A percentile compares a stretch with the other conserved stretches of the same genome.
Evolutionary conservation across 257 asterid species (phyloP).

Genomic region (Nicotiana tabacum): DNA sequence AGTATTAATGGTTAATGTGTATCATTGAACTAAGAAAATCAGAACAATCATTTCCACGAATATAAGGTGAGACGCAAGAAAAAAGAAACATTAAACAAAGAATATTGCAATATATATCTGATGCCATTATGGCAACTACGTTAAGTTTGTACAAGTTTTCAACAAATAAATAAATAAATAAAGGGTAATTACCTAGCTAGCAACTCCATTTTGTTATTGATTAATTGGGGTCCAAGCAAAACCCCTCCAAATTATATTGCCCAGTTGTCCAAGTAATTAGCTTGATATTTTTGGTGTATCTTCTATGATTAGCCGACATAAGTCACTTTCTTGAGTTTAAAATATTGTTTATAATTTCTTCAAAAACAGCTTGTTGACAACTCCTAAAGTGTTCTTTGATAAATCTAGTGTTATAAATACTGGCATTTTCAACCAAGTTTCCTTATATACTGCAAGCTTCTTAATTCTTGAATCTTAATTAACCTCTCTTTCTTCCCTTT

Average conservation of each 20-base stretch:
- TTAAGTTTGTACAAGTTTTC: background rate
- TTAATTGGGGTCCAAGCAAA: background rate
- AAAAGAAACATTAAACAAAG: background rate
- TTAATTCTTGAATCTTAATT: background rate
- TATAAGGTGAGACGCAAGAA: background rate
- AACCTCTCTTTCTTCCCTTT: background rate
- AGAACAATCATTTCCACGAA: background rate
- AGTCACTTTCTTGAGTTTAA: slow-evolving; percentile 31
- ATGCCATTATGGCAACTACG: background rate
- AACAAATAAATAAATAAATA: background rate
- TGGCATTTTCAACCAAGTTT: background rate
- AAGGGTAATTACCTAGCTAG: background rate
- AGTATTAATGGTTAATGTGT: background rate
- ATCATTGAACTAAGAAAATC: background rate
- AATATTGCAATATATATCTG: background rate
- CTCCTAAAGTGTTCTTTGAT: background rate
- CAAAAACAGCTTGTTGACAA: slow-evolving; percentile 18
- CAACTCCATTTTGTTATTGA: background rate
- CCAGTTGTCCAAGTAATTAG: slow-evolving; percentile 1
- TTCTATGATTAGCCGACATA: slow-evolving; percentile 15
- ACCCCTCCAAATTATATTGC: background rate
- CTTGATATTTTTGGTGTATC: background rate
- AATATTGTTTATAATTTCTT: background rate
- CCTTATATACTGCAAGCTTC: background rate
- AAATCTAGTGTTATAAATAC: slow-evolving; percentile 13